Evolutionary conservation across 2,329 filamentous ascomycete species (phyloP), one percentile per base, ranked within the genome.

Genomic region (Bretziella fagacearum): DNA sequence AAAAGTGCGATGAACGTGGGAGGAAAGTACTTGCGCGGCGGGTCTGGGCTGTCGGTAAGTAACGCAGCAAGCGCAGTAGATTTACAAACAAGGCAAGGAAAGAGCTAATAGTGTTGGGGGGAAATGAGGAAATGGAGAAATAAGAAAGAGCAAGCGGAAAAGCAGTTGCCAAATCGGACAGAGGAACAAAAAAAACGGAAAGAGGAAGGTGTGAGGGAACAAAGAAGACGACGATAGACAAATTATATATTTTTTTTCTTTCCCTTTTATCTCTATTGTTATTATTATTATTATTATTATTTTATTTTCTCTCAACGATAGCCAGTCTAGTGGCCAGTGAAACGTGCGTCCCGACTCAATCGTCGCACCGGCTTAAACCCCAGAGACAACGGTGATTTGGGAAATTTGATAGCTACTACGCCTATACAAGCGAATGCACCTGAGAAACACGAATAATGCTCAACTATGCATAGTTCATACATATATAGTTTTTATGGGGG

Each of bases 11-110:
- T 22, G 23, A 39, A 39, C 23, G 35, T 39, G 35, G 35, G 35
- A 39, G 35, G 35, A 39, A 39, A 39, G 35, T 39, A 39, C 35
- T 39, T 39, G 35, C 35, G 35, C 35, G 35, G 35, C 18, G 35
- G 17, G n/a, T 22, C 35, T 10, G 17, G 18, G 17, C 7, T 39
- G 7, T n/a, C n/a, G n/a, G n/a, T n/a, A n/a, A n/a, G n/a, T n/a
- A n/a, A n/a, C 35, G 18, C 35, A 39, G 23, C 35, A 22, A 39
- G n/a, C 18, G 17, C 6, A n/a, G 22, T 13, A 6, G 25, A 36
- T 11, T 6, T 3, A 10, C 15, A 10, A 20, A 7, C 20, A 23
- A 20, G 23, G 11, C 15, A 39, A n/a, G 18, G 7, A 7, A 39
- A 25, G 25, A 26, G 11, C n/a, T 13, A 20, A 17, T 6, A 46